phyloP scores from a whole-genome alignment of 75 land plant species.

The Selaginella tamariscina region DNA sequence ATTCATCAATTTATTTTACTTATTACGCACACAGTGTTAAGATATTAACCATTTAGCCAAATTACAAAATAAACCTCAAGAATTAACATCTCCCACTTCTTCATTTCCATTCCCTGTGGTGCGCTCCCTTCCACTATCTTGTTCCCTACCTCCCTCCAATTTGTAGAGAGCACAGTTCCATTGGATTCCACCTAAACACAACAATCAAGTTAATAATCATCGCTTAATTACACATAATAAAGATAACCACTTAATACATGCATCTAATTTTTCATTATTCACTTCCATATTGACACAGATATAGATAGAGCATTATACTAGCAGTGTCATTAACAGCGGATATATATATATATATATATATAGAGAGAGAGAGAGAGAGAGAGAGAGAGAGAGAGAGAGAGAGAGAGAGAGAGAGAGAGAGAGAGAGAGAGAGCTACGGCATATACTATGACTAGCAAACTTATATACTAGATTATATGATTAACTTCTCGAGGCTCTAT shows the following conservation, averaged over 20 bases:
- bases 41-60: not conserved
- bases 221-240: not conserved
- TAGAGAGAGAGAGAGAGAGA: too few relatives aligned
- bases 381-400: not conserved
- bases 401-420: not conserved
- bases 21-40: not conserved
- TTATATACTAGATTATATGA: not conserved
- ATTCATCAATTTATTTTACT: not conserved
- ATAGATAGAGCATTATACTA: not conserved
- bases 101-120: slow-evolving; percentile 94
- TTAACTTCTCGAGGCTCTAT: not conserved
- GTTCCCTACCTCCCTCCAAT: slow-evolving; percentile 90
- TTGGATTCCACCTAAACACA: slow-evolving; percentile 71
- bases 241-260: not conserved
- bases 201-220: not conserved
- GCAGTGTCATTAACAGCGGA: not conserved
- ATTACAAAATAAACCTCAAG: not conserved
- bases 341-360: too few relatives aligned
- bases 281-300: not conserved
- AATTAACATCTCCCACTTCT: slow-evolving; percentile 59
- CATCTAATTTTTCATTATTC: not conserved
- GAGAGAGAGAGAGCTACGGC: too few relatives aligned
- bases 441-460: not conserved
- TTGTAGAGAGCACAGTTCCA: slow-evolving; percentile 89
- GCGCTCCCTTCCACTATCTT: slow-evolving; percentile 79